These are phyloP conservation scores for Entoloma clypeatum DNA, from an alignment of 1,284 basidiomycete genomes.

Conservation along the genomic window DNA sequence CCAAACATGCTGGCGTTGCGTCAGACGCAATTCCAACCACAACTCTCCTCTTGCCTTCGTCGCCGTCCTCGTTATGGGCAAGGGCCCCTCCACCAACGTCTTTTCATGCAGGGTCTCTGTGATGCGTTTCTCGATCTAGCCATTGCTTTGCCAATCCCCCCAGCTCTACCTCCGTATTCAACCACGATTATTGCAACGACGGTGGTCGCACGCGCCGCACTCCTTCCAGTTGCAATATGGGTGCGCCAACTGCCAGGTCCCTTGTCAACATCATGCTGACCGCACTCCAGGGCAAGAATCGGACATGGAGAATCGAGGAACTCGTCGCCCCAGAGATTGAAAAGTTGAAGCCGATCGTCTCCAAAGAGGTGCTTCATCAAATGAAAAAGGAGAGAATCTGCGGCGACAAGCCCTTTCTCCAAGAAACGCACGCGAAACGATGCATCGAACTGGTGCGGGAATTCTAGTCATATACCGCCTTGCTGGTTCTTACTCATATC, in stretches of 20 bases:
- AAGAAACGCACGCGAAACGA: constrained; percentile 45
- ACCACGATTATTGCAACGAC: constrained; percentile 77
- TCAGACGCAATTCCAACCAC: constrained; percentile 26
- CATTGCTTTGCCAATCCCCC: constrained; percentile 63
- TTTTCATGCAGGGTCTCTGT: constrained; percentile 32
- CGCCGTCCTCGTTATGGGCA: constrained; percentile 9
- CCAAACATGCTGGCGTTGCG: constrained; percentile 34
- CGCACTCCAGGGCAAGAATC: constrained; percentile 51
- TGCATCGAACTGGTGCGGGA: constrained; percentile 40
- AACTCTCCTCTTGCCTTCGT: constrained; percentile 14
- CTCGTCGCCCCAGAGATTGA: constrained; percentile 65
- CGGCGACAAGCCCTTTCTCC: constrained; percentile 53
- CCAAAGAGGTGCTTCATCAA: constrained; percentile 48
- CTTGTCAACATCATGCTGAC: not conserved
- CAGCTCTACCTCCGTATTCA: constrained; percentile 65
- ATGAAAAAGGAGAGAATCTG: constrained; percentile 55
- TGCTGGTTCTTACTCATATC: not conserved
- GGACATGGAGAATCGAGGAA: constrained; percentile 63
- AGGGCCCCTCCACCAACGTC: constrained; percentile 18
- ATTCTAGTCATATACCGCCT: constrained; percentile 5
- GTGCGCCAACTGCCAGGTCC: constrained; percentile 39
- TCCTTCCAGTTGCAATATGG: constrained; percentile 81
- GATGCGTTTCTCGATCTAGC: constrained; percentile 52
- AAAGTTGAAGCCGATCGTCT: constrained; percentile 48
- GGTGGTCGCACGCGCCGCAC: constrained; percentile 58